Conservation (phyloP, 176 grass and related monocot genomes). For the Avena insularis region DNA sequence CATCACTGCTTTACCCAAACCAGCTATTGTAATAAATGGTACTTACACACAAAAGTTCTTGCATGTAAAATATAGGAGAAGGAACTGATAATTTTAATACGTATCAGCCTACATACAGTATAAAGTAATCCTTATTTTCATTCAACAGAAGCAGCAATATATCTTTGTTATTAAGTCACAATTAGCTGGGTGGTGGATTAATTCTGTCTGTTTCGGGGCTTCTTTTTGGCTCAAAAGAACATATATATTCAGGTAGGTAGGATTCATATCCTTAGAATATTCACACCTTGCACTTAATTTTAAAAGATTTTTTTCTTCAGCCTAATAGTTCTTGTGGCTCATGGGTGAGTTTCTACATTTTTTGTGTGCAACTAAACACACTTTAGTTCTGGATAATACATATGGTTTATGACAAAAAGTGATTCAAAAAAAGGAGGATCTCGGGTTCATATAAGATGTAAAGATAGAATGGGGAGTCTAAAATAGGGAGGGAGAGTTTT, state of each 20-base stretch:
- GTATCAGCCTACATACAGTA: not conserved
- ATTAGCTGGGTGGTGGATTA: not conserved
- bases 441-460: not conserved
- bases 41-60: too few relatives aligned
- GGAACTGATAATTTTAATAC: not conserved
- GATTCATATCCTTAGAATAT: not conserved
- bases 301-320: not conserved
- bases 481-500: not conserved
- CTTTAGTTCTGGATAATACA: not conserved
- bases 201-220: too few relatives aligned
- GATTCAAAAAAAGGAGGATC: not conserved
- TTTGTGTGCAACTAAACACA: not conserved
- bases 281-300: not conserved
- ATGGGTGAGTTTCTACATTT: not conserved
- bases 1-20: too few relatives aligned
- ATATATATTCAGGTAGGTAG: too few relatives aligned
- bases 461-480: not conserved
- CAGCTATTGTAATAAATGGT: too few relatives aligned
- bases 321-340: not conserved
- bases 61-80: not conserved
- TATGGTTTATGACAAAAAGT: not conserved
- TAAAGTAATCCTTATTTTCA: not conserved
- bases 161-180: not conserved
- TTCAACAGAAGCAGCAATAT: not conserved
- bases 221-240: too few relatives aligned